phyloP scores from a whole-genome alignment of 106 monocot genomes.

The Dendrobium huoshanense region DNA sequence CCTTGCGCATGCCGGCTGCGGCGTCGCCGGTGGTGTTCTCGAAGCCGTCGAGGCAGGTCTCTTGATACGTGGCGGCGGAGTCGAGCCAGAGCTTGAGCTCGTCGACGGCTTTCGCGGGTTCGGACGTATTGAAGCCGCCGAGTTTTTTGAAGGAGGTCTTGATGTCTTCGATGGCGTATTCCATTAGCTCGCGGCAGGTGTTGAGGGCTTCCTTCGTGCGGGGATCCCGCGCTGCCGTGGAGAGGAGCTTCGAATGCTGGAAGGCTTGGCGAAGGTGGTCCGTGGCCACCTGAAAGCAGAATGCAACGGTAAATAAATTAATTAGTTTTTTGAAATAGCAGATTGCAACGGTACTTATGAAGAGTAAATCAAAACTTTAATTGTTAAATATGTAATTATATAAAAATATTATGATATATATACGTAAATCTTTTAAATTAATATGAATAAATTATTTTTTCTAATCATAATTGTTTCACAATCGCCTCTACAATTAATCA shows the following conservation, averaged over 20 bases:
- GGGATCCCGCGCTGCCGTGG: slow-evolving; percentile 18
- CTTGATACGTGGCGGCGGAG: slow-evolving; percentile 45
- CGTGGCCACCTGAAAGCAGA: slow-evolving; percentile 19
- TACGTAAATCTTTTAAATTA: too few species aligned
- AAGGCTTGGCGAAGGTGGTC: slow-evolving; percentile 18
- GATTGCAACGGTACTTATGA: too few species aligned
- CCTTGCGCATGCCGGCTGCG: slow-evolving; percentile 21
- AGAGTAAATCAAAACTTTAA: too few species aligned
- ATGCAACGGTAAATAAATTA: too few species aligned
- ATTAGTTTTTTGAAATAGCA: too few species aligned
- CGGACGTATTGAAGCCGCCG: slow-evolving; percentile 19
- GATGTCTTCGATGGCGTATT: slow-evolving; percentile 41
- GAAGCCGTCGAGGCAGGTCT: slow-evolving; percentile 51
- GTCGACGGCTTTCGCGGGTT: slow-evolving; percentile 15
- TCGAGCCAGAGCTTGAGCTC: slow-evolving; percentile 37
- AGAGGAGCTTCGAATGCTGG: slow-evolving; percentile 12
- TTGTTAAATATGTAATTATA: too few species aligned
- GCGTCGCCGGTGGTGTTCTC: slow-evolving; percentile 20
- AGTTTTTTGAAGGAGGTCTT: slow-evolving; percentile 23
- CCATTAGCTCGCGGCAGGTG: slow-evolving; percentile 33
- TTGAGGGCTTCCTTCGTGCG: slow-evolving; percentile 27
- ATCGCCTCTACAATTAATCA: too few species aligned
- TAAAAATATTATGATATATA: too few species aligned
- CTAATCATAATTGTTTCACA: too few species aligned
- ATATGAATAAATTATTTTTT: too few species aligned